Percentiles rank a stretch among this genome's conserved stretches.
phyloP scores from a whole-genome alignment of 345 rosid species.

The Gossypioides kirkii region DNA sequence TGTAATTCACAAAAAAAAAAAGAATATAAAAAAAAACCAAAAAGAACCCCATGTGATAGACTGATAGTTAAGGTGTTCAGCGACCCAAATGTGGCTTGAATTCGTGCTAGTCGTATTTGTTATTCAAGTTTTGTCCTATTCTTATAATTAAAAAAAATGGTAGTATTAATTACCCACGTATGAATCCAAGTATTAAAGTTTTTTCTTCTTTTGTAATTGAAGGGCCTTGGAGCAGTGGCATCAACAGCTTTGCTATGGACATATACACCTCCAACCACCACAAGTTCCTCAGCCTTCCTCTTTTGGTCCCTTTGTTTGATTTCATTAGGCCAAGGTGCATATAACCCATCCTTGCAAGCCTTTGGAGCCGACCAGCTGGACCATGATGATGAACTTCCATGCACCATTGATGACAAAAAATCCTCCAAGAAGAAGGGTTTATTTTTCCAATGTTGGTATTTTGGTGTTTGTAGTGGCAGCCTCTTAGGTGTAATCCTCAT shows the following conservation, averaged over 20 bases:
- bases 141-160: no score
- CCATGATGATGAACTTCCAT: conserved; percentile 44
- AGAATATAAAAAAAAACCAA: no score
- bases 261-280: conserved; percentile 35
- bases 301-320: conserved; percentile 67
- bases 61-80: no score
- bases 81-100: no score
- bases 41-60: no score
- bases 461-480: conserved; percentile 81
- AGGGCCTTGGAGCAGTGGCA: conserved; percentile 87
- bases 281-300: conserved; percentile 47
- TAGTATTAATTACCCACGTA: no score
- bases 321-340: conserved; percentile 79
- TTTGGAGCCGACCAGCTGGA: conserved; percentile 80
- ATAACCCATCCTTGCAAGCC: conserved; percentile 87
- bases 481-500: conserved; percentile 76
- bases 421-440: conserved; percentile 37
- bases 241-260: conserved; percentile 62
- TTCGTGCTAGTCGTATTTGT: no score
- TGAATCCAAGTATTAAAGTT: no score
- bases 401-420: conserved; percentile 31
- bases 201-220: conserved; percentile 7
- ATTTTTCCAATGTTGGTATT: conserved; percentile 95
- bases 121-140: no score
- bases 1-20: no score